A percentile compares a stretch with the other conserved stretches of the same genome.
phyloP scores from a whole-genome alignment of 331 rosid species.

The Phaseolus coccineus region DNA sequence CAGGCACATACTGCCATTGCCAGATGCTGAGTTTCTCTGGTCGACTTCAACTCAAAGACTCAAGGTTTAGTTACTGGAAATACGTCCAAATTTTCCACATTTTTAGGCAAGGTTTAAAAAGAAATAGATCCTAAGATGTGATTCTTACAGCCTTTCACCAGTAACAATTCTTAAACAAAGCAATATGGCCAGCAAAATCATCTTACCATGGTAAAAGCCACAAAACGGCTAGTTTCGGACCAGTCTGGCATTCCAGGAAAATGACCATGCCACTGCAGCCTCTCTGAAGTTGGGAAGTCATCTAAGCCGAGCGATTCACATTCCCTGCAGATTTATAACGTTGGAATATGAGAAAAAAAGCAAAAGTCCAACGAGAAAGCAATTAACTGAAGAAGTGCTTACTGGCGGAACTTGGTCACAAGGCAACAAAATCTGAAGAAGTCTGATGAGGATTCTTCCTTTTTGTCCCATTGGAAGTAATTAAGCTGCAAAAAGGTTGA shows the following conservation, averaged over 20 bases:
- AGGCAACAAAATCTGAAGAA: conserved; percentile 89
- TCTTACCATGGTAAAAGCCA: conserved; percentile 85
- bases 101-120: conserved; percentile 2
- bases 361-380: conserved; percentile 33
- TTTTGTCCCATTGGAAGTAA: conserved; percentile 93
- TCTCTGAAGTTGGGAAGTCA: conserved; percentile 89
- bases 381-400: conserved; percentile 34
- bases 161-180: not conserved
- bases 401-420: conserved; percentile 79
- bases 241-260: conserved; percentile 85
- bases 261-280: conserved; percentile 97
- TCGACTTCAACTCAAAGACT: not conserved
- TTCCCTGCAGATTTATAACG: conserved; percentile 67
- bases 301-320: conserved; percentile 85
- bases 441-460: conserved; percentile 77
- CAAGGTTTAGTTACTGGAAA: conserved; percentile 16
- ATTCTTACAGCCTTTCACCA: conserved; percentile 9
- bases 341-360: conserved; percentile 24
- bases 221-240: conserved; percentile 88
- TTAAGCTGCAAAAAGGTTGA: conserved; percentile 67
- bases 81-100: conserved; percentile 4
- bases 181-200: conserved; percentile 33
- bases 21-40: conserved; percentile 6
- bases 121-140: conserved; percentile 28
- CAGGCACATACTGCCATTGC: conserved; percentile 15